phyloP scores from a whole-genome alignment of 495 filamentous ascomycete genomes.

The Aspergillus funiculosus region DNA sequence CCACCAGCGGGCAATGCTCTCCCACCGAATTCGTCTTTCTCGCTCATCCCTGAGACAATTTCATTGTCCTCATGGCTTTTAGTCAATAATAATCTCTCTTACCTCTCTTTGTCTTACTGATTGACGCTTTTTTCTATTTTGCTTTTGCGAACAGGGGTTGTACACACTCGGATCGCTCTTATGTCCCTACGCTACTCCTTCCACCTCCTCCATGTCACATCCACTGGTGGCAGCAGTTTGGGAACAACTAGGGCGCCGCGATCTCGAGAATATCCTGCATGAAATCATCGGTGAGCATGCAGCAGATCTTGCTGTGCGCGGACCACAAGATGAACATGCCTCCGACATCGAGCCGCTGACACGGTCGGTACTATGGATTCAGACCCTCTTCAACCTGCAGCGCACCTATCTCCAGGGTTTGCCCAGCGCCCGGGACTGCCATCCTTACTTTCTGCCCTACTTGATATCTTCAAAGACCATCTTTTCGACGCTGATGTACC shows the following conservation, averaged over 20 bases:
- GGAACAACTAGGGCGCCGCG: constrained; percentile 27
- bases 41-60: background rate
- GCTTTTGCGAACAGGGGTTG: background rate
- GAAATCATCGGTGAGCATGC: constrained; percentile 28
- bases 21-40: background rate
- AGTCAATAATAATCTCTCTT: too few relatives aligned
- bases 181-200: constrained; percentile 11
- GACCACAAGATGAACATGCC: constrained; percentile 14
- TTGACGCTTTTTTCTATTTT: background rate
- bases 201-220: constrained; percentile 26
- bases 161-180: constrained; percentile 7
- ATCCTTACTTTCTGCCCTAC: constrained; percentile 19
- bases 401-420: constrained; percentile 23
- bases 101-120: background rate
- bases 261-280: constrained; percentile 26
- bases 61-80: constrained; percentile 1
- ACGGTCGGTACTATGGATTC: constrained; percentile 25
- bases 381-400: constrained; percentile 28
- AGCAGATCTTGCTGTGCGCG: constrained; percentile 17
- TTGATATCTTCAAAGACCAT: constrained; percentile 20
- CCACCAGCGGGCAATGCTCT: constrained; percentile 2
- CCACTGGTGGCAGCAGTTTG: constrained; percentile 29
- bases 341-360: constrained; percentile 18
- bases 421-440: constrained; percentile 15
- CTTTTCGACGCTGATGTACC: constrained; percentile 25